These are phyloP conservation scores for Umbelopsis vinacea DNA, from an alignment of 192 early-diverging fungal species.

Conservation along the genomic window DNA sequence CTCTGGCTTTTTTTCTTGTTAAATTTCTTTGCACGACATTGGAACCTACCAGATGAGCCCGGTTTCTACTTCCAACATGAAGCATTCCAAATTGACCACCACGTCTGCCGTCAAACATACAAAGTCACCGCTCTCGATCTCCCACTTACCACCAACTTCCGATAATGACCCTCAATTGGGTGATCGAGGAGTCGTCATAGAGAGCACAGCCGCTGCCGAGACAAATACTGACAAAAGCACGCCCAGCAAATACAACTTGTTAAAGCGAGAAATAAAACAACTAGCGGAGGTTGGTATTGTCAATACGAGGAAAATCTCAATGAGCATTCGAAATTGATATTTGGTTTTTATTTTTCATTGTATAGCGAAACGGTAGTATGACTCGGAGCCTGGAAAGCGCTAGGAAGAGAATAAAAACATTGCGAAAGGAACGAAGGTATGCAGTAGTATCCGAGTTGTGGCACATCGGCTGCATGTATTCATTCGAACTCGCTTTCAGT, in stretches of 20 bases:
- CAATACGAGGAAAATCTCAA: not conserved
- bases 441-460: not conserved
- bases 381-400: not conserved
- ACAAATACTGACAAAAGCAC: not conserved
- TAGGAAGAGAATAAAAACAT: not conserved
- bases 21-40: not conserved
- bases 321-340: not conserved
- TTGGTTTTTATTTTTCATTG: not conserved
- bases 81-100: not conserved
- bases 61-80: conserved; percentile 18
- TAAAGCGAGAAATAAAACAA: not conserved
- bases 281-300: not conserved
- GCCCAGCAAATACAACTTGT: not conserved
- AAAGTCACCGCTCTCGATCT: conserved; percentile 6
- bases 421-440: conserved; percentile 11
- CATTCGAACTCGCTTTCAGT: not conserved
- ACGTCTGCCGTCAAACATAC: conserved; percentile 6
- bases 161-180: not conserved
- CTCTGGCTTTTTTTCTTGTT: not conserved
- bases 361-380: conserved; percentile 6
- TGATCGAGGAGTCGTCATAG: not conserved
- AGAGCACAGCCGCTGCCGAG: not conserved
- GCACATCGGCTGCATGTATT: not conserved
- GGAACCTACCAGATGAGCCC: not conserved
- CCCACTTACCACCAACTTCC: not conserved